phyloP scores from a whole-genome alignment of 495 filamentous ascomycete species.

The Talaromyces borbonicus region DNA sequence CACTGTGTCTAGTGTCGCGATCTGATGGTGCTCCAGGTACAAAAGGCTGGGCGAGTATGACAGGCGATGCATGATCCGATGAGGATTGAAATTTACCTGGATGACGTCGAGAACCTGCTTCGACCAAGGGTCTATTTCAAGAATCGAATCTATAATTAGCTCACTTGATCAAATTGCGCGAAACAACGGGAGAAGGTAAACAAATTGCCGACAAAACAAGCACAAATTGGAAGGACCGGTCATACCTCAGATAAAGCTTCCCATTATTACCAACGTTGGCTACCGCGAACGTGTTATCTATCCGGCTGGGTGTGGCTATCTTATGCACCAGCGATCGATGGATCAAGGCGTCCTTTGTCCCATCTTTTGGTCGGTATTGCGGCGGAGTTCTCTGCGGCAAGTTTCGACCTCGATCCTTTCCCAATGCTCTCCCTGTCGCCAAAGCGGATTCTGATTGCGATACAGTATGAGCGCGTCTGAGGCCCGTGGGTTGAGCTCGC shows the following conservation, averaged over 20 bases:
- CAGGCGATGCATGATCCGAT: slow-evolving; percentile 41
- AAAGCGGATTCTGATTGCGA: slow-evolving; percentile 22
- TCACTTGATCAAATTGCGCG: background rate
- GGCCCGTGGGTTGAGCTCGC: slow-evolving; percentile 11
- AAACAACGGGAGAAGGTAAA: no score
- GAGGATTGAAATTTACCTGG: slow-evolving; percentile 47
- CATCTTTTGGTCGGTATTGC: slow-evolving; percentile 33
- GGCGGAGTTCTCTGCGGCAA: slow-evolving; percentile 17
- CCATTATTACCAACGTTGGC: slow-evolving; percentile 92
- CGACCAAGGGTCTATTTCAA: slow-evolving; percentile 45
- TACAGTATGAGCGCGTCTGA: slow-evolving; percentile 37
- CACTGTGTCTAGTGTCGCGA: slow-evolving; percentile 7
- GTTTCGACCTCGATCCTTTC: slow-evolving; percentile 21
- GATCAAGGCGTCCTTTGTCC: slow-evolving; percentile 38
- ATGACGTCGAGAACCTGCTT: slow-evolving; percentile 46
- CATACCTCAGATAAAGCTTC: slow-evolving; percentile 87
- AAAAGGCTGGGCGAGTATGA: slow-evolving; percentile 43
- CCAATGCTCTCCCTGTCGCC: slow-evolving; percentile 23
- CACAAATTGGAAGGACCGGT: no score
- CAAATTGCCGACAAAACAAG: no score
- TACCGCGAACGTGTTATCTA: slow-evolving; percentile 79
- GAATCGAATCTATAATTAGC: slow-evolving; percentile 8
- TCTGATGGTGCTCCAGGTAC: slow-evolving; percentile 7
- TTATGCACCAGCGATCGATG: slow-evolving; percentile 30
- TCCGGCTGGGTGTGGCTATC: slow-evolving; percentile 26